Evolutionary conservation across 2,329 filamentous ascomycete species (phyloP).

Genomic region (Neonectria ditissima): DNA sequence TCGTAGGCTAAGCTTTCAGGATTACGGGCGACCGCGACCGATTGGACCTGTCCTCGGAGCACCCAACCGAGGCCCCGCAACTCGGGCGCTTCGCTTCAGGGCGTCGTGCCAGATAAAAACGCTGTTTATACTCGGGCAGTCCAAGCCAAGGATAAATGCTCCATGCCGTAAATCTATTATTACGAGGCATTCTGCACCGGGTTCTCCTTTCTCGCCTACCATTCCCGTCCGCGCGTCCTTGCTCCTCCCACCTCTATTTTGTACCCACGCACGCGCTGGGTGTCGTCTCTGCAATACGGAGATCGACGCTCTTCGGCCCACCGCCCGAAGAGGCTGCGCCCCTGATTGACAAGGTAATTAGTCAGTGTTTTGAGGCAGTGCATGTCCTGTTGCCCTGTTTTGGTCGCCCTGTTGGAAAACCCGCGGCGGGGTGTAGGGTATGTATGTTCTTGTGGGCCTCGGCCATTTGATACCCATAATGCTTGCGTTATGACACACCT

Average conservation of each 20-base stretch:
- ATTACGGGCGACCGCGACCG: not conserved
- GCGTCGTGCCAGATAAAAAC: not conserved
- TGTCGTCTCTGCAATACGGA: not conserved
- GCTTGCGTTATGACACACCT: not conserved
- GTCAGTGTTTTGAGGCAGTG: not conserved
- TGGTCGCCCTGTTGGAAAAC: too few relatives aligned
- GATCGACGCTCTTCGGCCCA: not conserved
- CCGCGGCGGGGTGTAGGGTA: not conserved
- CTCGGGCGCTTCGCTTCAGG: not conserved
- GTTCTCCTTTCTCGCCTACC: not conserved
- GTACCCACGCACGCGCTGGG: not conserved
- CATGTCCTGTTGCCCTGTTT: not conserved
- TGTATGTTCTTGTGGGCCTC: not conserved
- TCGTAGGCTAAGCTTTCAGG: not conserved
- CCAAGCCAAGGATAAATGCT: too few relatives aligned
- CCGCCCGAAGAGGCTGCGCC: not conserved
- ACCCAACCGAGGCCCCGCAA: not conserved
- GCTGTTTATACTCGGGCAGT: not conserved
- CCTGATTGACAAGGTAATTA: not conserved
- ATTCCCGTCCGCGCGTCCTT: not conserved
- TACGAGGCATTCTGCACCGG: not conserved
- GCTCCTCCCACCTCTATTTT: too few relatives aligned
- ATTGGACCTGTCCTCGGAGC: not conserved
- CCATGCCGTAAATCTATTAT: too few relatives aligned
- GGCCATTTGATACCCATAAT: not conserved